These are phyloP conservation scores for Fabrea salina DNA, from an alignment of 169 alveolate species.

Conservation along the genomic window DNA sequence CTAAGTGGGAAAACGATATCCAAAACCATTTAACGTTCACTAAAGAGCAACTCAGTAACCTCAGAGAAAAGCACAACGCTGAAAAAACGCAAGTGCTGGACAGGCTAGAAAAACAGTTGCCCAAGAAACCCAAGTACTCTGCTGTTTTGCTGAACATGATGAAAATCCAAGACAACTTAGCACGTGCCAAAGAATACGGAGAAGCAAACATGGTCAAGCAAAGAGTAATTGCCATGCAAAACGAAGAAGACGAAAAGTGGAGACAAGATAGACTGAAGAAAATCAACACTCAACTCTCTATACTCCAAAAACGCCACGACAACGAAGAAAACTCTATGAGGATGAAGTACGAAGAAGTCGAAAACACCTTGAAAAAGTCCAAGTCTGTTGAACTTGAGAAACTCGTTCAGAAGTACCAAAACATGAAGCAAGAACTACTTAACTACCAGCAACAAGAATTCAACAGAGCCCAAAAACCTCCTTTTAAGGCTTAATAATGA, in stretches of 20 bases:
- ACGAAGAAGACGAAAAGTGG: slow-evolving; percentile 54
- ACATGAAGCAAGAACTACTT: not conserved
- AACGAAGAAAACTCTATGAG: not conserved
- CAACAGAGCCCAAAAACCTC: no score
- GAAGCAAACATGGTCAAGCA: slow-evolving; percentile 66
- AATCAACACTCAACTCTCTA: not conserved
- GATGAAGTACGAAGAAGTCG: not conserved
- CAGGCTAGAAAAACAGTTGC: slow-evolving; percentile 44
- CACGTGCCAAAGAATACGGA: slow-evolving; percentile 63
- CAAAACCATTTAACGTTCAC: slow-evolving; percentile 37
- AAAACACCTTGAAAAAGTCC: not conserved
- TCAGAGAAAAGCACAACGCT: slow-evolving; percentile 48
- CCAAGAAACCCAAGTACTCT: slow-evolving; percentile 47
- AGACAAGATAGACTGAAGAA: slow-evolving; percentile 53
- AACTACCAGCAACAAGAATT: not conserved
- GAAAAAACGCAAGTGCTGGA: slow-evolving; percentile 46
- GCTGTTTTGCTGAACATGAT: slow-evolving; percentile 50
- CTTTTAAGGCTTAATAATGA: no score
- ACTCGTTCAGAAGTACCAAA: slow-evolving; percentile 3
- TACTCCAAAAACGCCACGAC: not conserved
- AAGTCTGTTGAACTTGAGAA: not conserved
- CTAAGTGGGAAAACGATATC: slow-evolving; percentile 51
- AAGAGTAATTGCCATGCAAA: slow-evolving; percentile 37
- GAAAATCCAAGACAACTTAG: slow-evolving; percentile 51
- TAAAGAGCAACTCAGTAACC: slow-evolving; percentile 26